Base-by-base conservation (phyloP, 1,284 basidiomycete genomes). In the Papiliotrema terrestris region DNA sequence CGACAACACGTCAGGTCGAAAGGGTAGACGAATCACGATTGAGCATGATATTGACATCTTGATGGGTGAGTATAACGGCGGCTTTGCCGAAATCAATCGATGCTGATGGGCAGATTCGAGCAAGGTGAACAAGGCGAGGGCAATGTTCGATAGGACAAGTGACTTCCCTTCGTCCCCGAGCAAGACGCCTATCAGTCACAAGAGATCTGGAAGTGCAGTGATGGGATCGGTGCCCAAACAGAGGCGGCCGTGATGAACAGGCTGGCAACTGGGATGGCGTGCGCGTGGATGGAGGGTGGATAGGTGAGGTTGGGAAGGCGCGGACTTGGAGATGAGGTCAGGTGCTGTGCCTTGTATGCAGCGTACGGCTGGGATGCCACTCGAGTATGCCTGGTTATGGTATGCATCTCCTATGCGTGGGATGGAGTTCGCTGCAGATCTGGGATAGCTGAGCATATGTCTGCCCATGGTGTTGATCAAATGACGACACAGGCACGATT, bases 31-130 rank as follows among this genome's bases (percentile, higher is more conserved):
- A 15, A 55, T 72, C 13, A 76, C 75, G 13, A 73, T 77, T 26
- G 75, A 77, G 49, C 69, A 74, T 50, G 75, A 77, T 53, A 71
- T 76, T 41, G 67, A 73, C 49, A 53, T 61, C 9, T 52, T 76
- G 39, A 55, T 69, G 36, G 68, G 74, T 74, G 55, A 63, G 72
- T 68, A 9, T 45, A 26, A 17, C 4, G 45, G 17, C 5, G 23
- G 36, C 26, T 11, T 32, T 32, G 29, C 29, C 29, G 29, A 32
- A 11, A 11, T 6, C 29, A 32, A 19, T 14, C 8, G 8, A 35
- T 13, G 57, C 41, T 55, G 43, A 55, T 35, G 38, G 25, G n/a
- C 51, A 69, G 68, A 68, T 45, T 55, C 63, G 45, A 69, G 63
- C 54, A 66, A 65, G 47, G 68, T 70, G 4, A 60, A 59, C 23